Conservation (phyloP, 345 rosid genomes). For the Balakata baccata region DNA sequence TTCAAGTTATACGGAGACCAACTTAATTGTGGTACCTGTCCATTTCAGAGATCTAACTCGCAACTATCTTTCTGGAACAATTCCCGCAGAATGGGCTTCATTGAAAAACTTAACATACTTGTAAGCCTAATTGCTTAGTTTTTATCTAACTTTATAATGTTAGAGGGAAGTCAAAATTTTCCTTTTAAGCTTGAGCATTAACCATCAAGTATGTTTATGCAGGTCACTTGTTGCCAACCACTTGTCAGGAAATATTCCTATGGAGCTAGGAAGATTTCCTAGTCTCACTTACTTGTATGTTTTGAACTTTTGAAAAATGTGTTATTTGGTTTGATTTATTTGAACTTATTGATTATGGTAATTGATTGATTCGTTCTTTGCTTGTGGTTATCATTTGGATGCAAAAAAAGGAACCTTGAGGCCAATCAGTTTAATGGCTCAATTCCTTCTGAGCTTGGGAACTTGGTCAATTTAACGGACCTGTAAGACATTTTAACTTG, state of each 20-base stretch:
- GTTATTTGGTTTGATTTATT: too few relatives aligned
- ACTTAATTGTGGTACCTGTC: background rate
- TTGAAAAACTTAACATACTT: background rate
- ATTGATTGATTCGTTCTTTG: background rate
- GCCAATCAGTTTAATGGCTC: slow-evolving; percentile 13
- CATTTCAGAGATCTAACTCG: slow-evolving; percentile 10
- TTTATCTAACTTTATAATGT: background rate
- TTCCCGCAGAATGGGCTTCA: slow-evolving; percentile 21
- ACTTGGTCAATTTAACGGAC: slow-evolving; percentile 10
- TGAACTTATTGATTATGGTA: too few relatives aligned
- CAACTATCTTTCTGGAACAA: slow-evolving; percentile 15
- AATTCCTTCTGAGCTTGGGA: slow-evolving; percentile 18
- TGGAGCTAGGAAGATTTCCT: slow-evolving; percentile 5
- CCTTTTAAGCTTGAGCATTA: background rate
- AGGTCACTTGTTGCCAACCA: slow-evolving; percentile 10
- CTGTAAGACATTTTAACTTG: slow-evolving; percentile 4
- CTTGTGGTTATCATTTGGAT: background rate
- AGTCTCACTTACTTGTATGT: slow-evolving; percentile 16
- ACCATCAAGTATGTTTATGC: background rate
- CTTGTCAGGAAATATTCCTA: slow-evolving; percentile 18
- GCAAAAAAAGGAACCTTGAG: slow-evolving; percentile 11
- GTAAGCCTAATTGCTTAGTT: background rate
- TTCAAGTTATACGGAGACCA: too few relatives aligned
- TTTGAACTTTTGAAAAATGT: background rate
- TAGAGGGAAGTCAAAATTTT: too few relatives aligned